These are phyloP conservation scores for Ajuga chamaepitys DNA, from an alignment of 257 asterid species.

Conservation along the genomic window DNA sequence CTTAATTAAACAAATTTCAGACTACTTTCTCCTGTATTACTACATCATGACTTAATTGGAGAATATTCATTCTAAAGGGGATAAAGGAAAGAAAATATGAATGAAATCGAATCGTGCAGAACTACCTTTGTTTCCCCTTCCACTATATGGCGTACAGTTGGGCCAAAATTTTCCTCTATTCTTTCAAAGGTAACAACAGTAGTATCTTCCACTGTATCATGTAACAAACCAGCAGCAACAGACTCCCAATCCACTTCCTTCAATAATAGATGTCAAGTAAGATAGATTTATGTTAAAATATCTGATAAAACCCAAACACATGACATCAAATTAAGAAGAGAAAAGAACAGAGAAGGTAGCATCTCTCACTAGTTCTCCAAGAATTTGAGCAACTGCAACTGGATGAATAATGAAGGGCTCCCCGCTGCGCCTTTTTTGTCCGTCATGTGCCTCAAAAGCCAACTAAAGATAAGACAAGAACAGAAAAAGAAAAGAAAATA, in stretches of 20 bases:
- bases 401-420: slow-evolving; percentile 92
- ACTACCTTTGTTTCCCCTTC: slow-evolving; percentile 95
- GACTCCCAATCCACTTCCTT: slow-evolving; percentile 97
- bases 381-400: slow-evolving; percentile 93
- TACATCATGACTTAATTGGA: not conserved
- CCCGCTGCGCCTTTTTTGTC: slow-evolving; percentile 95
- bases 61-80: not conserved
- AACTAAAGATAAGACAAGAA: slow-evolving; percentile 5
- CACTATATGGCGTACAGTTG: slow-evolving; percentile 73
- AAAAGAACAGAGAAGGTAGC: not conserved
- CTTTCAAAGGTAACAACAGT: slow-evolving; percentile 73
- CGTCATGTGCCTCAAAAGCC: slow-evolving; percentile 95
- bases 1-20: not conserved
- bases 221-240: slow-evolving; percentile 88
- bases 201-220: slow-evolving; percentile 95
- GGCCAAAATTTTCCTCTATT: slow-evolving; percentile 73
- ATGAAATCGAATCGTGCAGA: not conserved
- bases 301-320: not conserved
- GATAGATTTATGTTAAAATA: not conserved
- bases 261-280: slow-evolving; percentile 12
- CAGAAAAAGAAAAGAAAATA: not conserved
- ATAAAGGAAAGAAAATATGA: not conserved
- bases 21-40: not conserved
- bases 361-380: slow-evolving; percentile 79
- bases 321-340: not conserved